Base-by-base conservation (phyloP, 2,329 filamentous ascomycete genomes). In the Aspergillus tubingensis region DNA sequence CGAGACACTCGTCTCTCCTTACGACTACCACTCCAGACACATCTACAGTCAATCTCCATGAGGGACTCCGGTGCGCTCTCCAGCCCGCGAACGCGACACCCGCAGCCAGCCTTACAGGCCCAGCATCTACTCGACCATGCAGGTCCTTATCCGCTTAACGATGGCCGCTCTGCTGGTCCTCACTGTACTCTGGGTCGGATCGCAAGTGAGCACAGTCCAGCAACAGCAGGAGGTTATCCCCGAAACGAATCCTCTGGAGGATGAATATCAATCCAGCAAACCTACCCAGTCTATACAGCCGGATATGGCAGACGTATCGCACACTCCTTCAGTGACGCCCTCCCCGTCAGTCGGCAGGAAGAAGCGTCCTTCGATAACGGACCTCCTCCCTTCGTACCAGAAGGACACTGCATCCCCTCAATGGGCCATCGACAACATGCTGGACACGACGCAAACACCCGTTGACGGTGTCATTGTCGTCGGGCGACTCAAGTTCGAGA, bases 401-500 rank as follows among this genome's bases (percentile, higher is more conserved):
- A 23, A 50, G 15, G 36, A 44, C 7, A 19, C 23, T 3, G 44
- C 36, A 15, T 52, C 25, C 15, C n/a, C 49, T 13, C 57, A 55
- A 11, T 27, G 23, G 11, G 41, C n/a, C 1, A 57, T 50, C 15
- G 54, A 62, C 54, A 51, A 55, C 36, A 55, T 48, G n/a, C 30
- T 47, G 13, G 47, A 41, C 5, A 64, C 68, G 50, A 64, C 70
- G 61, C 50, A 54, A 3, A 52, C 8, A 38, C 50, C 27, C 19
- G n/a, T 38, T 4, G 62, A 65, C 15, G 61, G 62, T 2, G 68
- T 74, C 13, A 66, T 79, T 49, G 70, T 79, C 13, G 68, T 81
- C 62, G 79, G 78, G n/a, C 77, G 72, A 57, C 67, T 77, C 32
- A 69, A 72, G 10, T 68, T 66, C 5, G 79, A 82, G 57, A 70